Evolutionary conservation across 345 rosid species (phyloP).

Genomic region (Citrus mangshanensis): DNA sequence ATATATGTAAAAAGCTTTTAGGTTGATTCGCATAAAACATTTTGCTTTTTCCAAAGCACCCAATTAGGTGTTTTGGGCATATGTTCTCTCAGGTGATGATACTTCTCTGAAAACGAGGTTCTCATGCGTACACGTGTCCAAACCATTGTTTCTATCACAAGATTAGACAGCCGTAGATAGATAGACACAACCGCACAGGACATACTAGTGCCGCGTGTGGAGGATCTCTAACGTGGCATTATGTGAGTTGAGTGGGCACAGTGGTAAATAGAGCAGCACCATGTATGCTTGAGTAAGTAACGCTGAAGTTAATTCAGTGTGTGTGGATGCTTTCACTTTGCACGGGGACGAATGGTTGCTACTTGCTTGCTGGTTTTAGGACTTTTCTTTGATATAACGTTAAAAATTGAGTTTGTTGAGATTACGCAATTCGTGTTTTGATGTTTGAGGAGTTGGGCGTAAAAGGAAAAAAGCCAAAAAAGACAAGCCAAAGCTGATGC

Average conservation of each 20-base stretch:
- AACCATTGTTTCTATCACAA: background rate
- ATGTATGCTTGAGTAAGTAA: too few relatives aligned
- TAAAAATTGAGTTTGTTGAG: too few relatives aligned
- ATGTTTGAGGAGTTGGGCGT: too few relatives aligned
- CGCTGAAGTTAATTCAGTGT: too few relatives aligned
- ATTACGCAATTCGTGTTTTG: too few relatives aligned
- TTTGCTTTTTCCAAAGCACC: slow-evolving; percentile 9
- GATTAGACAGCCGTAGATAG: background rate
- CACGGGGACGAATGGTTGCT: too few relatives aligned
- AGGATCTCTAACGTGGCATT: background rate
- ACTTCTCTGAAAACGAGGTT: background rate
- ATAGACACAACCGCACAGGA: background rate
- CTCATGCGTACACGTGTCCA: background rate
- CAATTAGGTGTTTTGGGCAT: background rate
- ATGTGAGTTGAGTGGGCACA: background rate
- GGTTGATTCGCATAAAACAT: slow-evolving; percentile 11
- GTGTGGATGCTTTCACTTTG: too few relatives aligned
- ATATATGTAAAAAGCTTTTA: slow-evolving; percentile 11
- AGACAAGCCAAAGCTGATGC: background rate
- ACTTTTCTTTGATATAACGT: too few relatives aligned
- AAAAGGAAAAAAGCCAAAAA: background rate
- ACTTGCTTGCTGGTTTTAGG: too few relatives aligned
- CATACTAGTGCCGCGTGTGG: background rate
- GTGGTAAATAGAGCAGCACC: too few relatives aligned
- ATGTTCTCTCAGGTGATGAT: background rate